Evolutionary conservation across 495 filamentous ascomycete genomes (phyloP), one percentile per base, ranked within the genome.

Genomic region (Penicillium angulare): DNA sequence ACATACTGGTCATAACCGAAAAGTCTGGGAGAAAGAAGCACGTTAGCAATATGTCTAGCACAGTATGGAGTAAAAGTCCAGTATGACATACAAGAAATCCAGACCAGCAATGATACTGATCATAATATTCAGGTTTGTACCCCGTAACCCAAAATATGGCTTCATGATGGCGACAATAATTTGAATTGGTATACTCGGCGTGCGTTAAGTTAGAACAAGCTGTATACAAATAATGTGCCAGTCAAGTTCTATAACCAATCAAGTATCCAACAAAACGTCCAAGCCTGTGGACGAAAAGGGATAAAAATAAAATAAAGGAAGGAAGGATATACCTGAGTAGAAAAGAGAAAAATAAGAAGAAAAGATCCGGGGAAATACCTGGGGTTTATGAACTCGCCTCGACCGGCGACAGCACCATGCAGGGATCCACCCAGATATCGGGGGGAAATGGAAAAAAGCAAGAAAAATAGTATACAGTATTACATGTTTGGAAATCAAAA

Each of bases 101-200:
- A 83, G 77, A 61, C 85, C 85, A 50, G 85, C 85, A 51, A 88
- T 79, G 5, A 82, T 66, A 48, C 81, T 83, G 47, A 89, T 81
- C 53, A 82, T 82, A 56, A 82, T 76, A 56, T 87, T 86, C 38
- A 89, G 79, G 66, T 68, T 69, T 22, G 74, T 66, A 68, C 86
- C 86, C 49, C 75, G 74, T 52, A 88, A 77, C 58, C 86, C 86
- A 46, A 86, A 81, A 57, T 78, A 87, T 12, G 50, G 52, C 43
- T 62, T 59, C 57, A 64, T 64, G 24, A 33, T 54, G 58, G 48
- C 50, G 43, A 39, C 5, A 46, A 21, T 20, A 8, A 34, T 15
- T 40, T 18, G 21, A 29, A 0, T 24, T 22, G 12, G 20, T 22
- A 23, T 23, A 31, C 39, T 20, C 13, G 17, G 13, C 21, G n/a